Conservation (phyloP, 208 protist genomes). For the Leishmania arabica region DNA sequence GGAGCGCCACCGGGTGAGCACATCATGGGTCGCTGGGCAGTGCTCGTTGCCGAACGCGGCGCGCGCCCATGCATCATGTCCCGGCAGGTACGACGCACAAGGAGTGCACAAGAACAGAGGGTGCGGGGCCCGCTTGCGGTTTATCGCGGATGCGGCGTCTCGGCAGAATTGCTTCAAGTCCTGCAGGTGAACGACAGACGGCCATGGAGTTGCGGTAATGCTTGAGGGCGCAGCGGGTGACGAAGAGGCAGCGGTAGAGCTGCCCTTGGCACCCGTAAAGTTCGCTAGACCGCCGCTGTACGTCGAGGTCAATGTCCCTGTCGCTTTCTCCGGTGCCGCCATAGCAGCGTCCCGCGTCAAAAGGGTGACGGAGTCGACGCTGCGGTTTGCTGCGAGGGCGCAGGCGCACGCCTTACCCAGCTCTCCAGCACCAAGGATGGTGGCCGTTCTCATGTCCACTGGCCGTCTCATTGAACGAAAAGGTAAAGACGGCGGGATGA, state of each 20-base stretch:
- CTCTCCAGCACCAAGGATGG: slow-evolving; percentile 74
- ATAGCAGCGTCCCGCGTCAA: slow-evolving; percentile 23
- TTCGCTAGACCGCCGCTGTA: neutral
- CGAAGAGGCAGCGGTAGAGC: neutral
- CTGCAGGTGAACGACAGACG: neutral
- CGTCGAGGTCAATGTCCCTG: neutral
- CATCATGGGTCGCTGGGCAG: slow-evolving; percentile 17
- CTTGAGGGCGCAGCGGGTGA: neutral
- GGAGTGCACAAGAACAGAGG: slow-evolving; percentile 39
- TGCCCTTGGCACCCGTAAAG: neutral
- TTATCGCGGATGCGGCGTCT: neutral
- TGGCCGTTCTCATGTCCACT: slow-evolving; percentile 20
- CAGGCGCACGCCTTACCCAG: slow-evolving; percentile 71
- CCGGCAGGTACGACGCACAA: slow-evolving; percentile 17
- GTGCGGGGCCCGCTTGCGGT: neutral
- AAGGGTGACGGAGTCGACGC: slow-evolving; percentile 20
- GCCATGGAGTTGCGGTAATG: neutral
- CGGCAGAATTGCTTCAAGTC: neutral
- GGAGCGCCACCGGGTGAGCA: slow-evolving; percentile 28
- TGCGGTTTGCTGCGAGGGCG: slow-evolving; percentile 41
- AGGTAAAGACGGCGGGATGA: neutral
- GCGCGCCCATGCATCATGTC: slow-evolving; percentile 19
- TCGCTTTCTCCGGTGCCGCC: neutral
- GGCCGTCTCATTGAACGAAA: neutral
- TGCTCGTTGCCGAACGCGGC: slow-evolving; percentile 12